Conservation (phyloP, 2,329 filamentous ascomycete species). For the Leptographium wingfieldii region DNA sequence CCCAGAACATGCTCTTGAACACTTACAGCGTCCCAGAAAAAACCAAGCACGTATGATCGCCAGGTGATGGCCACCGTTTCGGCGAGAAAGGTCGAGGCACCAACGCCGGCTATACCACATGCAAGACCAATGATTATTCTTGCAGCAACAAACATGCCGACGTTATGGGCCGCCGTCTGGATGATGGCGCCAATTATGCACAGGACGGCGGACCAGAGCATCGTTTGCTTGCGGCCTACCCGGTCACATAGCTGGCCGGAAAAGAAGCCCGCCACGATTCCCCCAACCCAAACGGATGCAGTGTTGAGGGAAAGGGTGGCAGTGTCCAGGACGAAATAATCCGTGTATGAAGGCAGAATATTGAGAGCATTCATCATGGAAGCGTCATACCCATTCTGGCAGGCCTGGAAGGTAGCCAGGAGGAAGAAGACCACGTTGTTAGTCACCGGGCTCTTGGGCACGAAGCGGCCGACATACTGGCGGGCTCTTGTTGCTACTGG, state of each 20-base stretch:
- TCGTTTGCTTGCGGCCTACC: slow-evolving; percentile 12
- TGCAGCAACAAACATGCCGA: slow-evolving; percentile 50
- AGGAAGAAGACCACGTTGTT: background rate
- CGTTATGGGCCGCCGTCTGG: slow-evolving; percentile 11
- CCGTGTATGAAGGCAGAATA: slow-evolving; percentile 20
- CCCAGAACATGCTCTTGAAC: background rate
- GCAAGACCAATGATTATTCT: slow-evolving; percentile 48
- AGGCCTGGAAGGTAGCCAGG: background rate
- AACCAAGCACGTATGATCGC: slow-evolving; percentile 15
- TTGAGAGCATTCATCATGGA: slow-evolving; percentile 13
- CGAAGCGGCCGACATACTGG: background rate
- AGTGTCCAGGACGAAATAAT: slow-evolving; percentile 21
- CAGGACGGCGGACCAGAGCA: slow-evolving; percentile 6
- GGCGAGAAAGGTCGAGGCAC: background rate
- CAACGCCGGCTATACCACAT: slow-evolving; percentile 13
- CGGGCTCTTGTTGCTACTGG: background rate
- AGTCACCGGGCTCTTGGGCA: background rate
- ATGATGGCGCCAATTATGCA: slow-evolving; percentile 12
- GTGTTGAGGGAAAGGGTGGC: slow-evolving; percentile 12
- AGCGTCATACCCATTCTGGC: background rate
- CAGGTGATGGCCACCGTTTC: slow-evolving; percentile 28
- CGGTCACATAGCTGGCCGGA: slow-evolving; percentile 13
- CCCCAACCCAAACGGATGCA: slow-evolving; percentile 11
- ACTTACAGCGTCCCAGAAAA: background rate
- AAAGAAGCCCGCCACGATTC: slow-evolving; percentile 10